A percentile compares a stretch with the other conserved stretches of the same genome.
These are phyloP conservation scores for Aspergillus asperescens DNA, from an alignment of 495 filamentous ascomycete genomes.

Conservation along the genomic window DNA sequence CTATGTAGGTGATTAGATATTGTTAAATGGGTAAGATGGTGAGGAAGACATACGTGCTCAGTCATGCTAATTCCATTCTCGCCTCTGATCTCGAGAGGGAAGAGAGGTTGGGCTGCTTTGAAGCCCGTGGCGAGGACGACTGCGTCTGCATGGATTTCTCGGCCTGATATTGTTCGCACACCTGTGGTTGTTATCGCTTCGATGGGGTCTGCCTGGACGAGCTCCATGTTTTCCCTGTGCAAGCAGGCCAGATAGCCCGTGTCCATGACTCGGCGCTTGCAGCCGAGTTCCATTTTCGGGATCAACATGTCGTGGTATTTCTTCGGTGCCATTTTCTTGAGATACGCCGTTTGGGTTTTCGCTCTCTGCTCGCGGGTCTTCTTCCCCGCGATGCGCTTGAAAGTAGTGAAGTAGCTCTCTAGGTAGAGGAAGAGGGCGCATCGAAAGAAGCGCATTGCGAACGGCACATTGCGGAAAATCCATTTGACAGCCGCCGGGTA, in stretches of 20 bases:
- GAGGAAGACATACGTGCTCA: conserved; percentile 23
- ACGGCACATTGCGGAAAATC: conserved; percentile 26
- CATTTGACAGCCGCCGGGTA: conserved; percentile 34
- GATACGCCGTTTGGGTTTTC: conserved; percentile 31
- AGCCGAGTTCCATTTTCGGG: conserved; percentile 50
- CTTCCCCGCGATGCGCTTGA: conserved; percentile 25
- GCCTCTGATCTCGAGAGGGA: conserved; percentile 30
- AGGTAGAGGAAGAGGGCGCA: conserved; percentile 22
- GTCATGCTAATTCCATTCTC: conserved; percentile 40
- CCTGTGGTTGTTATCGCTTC: conserved; percentile 19
- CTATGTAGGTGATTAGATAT: conserved; percentile 6
- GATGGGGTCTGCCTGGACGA: conserved; percentile 42
- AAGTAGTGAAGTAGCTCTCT: conserved; percentile 35
- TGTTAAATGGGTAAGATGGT: background rate
- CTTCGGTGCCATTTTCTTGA: conserved; percentile 42
- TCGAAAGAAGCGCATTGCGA: conserved; percentile 22
- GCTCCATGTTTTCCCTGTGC: conserved; percentile 40
- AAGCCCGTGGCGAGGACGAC: conserved; percentile 45
- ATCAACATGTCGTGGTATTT: conserved; percentile 53
- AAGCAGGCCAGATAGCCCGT: conserved; percentile 43
- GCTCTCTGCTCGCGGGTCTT: conserved; percentile 29
- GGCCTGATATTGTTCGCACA: conserved; percentile 20
- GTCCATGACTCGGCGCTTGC: conserved; percentile 50
- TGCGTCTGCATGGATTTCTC: conserved; percentile 40
- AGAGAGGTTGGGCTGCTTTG: conserved; percentile 14